Evolutionary conservation across 306 rosid species (phyloP).

Genomic region (Vicia villosa): DNA sequence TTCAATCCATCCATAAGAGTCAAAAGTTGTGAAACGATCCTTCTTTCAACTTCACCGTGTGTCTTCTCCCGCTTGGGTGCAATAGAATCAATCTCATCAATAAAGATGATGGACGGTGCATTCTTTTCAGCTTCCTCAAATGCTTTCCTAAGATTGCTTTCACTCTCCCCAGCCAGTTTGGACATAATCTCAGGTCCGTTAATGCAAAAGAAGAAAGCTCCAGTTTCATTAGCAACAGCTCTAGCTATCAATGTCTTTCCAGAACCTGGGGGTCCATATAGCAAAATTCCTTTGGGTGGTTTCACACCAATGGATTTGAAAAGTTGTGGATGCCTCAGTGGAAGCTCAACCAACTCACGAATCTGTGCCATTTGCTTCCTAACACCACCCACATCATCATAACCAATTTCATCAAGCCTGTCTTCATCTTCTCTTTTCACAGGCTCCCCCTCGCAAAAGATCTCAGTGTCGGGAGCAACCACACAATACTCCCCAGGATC

Average conservation of each 20-base stretch:
- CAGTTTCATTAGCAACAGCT: slow-evolving; percentile 73
- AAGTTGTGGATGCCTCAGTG: slow-evolving; percentile 70
- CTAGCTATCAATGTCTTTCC: slow-evolving; percentile 67
- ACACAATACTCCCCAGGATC: slow-evolving; percentile 69
- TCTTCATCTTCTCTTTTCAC: slow-evolving; percentile 70
- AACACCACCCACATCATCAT: slow-evolving; percentile 75
- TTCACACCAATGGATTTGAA: slow-evolving; percentile 73
- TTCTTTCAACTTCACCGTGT: slow-evolving; percentile 69
- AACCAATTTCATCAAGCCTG: slow-evolving; percentile 64
- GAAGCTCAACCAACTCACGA: slow-evolving; percentile 69
- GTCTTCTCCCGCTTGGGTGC: slow-evolving; percentile 75
- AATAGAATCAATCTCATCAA: slow-evolving; percentile 70
- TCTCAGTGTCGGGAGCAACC: slow-evolving; percentile 68
- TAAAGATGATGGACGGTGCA: slow-evolving; percentile 70
- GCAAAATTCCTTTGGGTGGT: slow-evolving; percentile 72
- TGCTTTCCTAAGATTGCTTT: slow-evolving; percentile 69
- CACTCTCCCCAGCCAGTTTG: slow-evolving; percentile 72
- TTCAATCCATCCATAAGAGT: slow-evolving; percentile 72
- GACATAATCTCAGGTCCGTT: slow-evolving; percentile 76
- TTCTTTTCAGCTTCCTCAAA: slow-evolving; percentile 78
- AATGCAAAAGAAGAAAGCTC: slow-evolving; percentile 69
- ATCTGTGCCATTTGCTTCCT: slow-evolving; percentile 77
- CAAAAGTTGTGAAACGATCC: slow-evolving; percentile 71
- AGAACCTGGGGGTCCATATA: slow-evolving; percentile 72
- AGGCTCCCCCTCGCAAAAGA: slow-evolving; percentile 68